Conservation (phyloP, 2,329 filamentous ascomycete genomes). For the Leptosphaerulina australis region DNA sequence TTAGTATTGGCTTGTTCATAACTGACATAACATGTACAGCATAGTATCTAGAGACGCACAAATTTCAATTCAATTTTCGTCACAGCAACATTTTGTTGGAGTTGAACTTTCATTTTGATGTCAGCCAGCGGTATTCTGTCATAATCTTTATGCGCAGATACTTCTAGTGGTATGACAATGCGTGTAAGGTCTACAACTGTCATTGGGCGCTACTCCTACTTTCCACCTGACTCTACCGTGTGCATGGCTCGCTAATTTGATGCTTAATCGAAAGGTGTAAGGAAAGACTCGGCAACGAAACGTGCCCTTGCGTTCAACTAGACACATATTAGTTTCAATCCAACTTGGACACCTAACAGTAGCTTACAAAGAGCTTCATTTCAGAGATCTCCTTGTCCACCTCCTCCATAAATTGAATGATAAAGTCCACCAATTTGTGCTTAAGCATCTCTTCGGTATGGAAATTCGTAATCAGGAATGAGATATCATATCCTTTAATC, state of each 20-base stretch:
- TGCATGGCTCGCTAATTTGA: constrained; percentile 17
- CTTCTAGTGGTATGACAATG: neutral
- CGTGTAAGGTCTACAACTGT: neutral
- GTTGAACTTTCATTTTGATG: too few relatives aligned
- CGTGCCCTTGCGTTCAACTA: constrained; percentile 94
- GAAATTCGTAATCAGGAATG: constrained; percentile 97
- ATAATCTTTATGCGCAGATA: neutral
- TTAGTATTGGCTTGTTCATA: too few relatives aligned
- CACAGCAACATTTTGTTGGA: too few relatives aligned
- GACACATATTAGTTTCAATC: constrained; percentile 37
- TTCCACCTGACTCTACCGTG: constrained; percentile 1
- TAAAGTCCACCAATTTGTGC: constrained; percentile 98
- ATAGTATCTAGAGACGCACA: too few relatives aligned
- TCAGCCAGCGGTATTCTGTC: too few relatives aligned
- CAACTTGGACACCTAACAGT: constrained; percentile 69
- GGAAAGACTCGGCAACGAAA: constrained; percentile 97
- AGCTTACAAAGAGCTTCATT: constrained; percentile 97
- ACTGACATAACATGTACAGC: too few relatives aligned
- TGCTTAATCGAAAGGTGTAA: constrained; percentile 69
- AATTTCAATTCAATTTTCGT: too few relatives aligned
- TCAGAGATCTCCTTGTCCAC: constrained; percentile 99
- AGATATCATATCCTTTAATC: constrained; percentile 98
- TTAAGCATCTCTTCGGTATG: constrained; percentile 99
- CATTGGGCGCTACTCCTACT: neutral
- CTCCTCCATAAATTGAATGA: constrained; percentile 99